Conservation (phyloP, 176 grass and related monocot species). For the Otatea glauca region DNA sequence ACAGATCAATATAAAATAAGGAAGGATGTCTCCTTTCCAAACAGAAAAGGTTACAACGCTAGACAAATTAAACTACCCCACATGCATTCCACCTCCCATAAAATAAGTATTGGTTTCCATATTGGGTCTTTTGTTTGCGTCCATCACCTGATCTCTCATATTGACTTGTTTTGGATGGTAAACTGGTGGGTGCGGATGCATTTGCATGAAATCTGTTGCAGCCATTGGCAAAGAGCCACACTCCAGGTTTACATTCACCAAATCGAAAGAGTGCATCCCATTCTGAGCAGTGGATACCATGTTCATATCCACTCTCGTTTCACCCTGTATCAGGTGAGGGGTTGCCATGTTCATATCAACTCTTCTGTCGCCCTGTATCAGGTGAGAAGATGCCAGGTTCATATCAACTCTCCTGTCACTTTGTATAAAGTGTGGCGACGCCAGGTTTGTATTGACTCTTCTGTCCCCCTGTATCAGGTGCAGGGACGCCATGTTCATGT, state of each 20-base stretch:
- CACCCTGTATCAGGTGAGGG: conserved; percentile 49
- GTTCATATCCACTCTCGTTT: conserved; percentile 60
- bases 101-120: conserved; percentile 64
- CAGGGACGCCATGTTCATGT: conserved; percentile 53
- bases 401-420: conserved; percentile 60
- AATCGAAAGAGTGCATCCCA: conserved; percentile 53
- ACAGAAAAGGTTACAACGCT: conserved; percentile 39
- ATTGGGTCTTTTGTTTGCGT: conserved; percentile 68
- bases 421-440: conserved; percentile 50
- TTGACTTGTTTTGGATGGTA: conserved; percentile 59
- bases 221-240: conserved; percentile 56
- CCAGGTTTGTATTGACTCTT: conserved; percentile 53
- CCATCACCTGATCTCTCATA: conserved; percentile 61
- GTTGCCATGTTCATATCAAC: conserved; percentile 52
- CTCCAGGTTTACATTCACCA: conserved; percentile 64
- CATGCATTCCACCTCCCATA: conserved; percentile 66
- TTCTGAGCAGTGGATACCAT: conserved; percentile 60
- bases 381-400: conserved; percentile 51
- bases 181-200: conserved; percentile 56
- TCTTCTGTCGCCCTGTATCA: conserved; percentile 50
- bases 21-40: conserved; percentile 13
- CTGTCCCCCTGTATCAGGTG: conserved; percentile 54
- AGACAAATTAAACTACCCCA: conserved; percentile 53
- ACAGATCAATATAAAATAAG: conserved; percentile 40
- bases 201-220: conserved; percentile 70